Base-by-base conservation (phyloP, 495 filamentous ascomycete genomes). In the Penicillium dipodomyicola region DNA sequence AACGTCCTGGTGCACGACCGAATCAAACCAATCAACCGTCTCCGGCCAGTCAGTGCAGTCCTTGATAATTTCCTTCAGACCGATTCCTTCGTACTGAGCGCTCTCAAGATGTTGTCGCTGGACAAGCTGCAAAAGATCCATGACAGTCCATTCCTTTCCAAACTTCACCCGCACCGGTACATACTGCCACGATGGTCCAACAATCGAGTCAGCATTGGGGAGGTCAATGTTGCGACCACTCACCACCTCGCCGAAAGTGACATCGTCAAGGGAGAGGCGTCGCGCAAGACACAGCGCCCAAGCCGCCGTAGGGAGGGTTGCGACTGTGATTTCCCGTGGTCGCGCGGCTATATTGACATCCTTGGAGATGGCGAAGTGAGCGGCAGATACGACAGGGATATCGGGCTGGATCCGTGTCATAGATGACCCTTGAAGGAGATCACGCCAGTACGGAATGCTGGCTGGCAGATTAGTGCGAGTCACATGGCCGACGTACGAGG, bases 201-300 rank as follows among this genome's bases (percentile, higher is more conserved):
- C 63, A 55, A 80, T 66, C 20, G 58, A 49, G 29, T 78, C 69
- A 0, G 68, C 68, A 17, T 59, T 56, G 30, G 70, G 41, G 44
- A 69, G 53, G 40, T 76, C 76, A n/a, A 78, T 54, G 3, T 69
- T 61, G 58, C 73, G 29, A 51, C 60, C 81, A 19, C 54, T 75
- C 23, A 77, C 76, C 20, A 84, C 78, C 45, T 77, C 70, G 35
- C 82, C 82, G 52, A 85, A 84, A 1, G 75, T 63, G 10, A 85
- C 73, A 54, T 85, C 82, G 0, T 57, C 41, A 4, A 59, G 61
- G 1, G 44, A 45, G 6, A 79, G 65, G 8, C 71, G 72, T 1
- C 73, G 74, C 6, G 82, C 73, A 3, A 85, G 74, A 5, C 73
- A 67, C 0, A 83, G 47, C 0, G 81, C 78, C 82, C 82, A 85